A percentile compares a stretch with the other conserved stretches of the same genome.
These are phyloP conservation scores for Plasmodium billcollinsi DNA, from an alignment of 169 alveolate genomes.

Conservation along the genomic window DNA sequence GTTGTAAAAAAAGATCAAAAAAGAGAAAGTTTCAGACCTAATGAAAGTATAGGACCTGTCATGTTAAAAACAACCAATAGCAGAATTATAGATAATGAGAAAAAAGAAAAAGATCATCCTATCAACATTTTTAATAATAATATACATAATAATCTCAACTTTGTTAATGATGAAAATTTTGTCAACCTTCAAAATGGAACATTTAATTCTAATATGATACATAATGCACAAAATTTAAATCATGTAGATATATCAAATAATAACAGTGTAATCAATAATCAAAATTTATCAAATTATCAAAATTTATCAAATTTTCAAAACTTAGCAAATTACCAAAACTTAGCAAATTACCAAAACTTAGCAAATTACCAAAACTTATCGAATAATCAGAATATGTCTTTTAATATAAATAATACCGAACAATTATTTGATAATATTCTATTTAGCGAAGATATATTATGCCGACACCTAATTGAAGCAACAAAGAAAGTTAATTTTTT, in stretches of 20 bases:
- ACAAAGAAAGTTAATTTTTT: conserved; percentile 19
- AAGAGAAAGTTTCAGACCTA: background rate
- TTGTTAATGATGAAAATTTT: too few species aligned
- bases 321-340: background rate
- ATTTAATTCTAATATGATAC: too few species aligned
- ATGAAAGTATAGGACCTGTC: background rate
- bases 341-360: too few species aligned
- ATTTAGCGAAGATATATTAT: conserved; percentile 1
- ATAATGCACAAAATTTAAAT: too few species aligned
- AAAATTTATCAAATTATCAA: background rate
- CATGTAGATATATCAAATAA: too few species aligned
- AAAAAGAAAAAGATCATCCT: too few species aligned
- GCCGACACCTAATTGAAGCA: conserved; percentile 17
- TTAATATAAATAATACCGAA: background rate
- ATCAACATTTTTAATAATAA: too few species aligned
- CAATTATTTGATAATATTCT: background rate
- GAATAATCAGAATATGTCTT: background rate
- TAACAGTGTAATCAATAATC: too few species aligned
- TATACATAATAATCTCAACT: too few species aligned
- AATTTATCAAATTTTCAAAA: background rate
- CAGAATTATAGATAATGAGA: background rate
- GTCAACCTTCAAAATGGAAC: too few species aligned
- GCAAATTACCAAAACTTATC: background rate
- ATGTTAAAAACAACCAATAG: background rate
- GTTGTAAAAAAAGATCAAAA: conserved; percentile 21